Conservation (phyloP, 495 filamentous ascomycete species). For the Elasticomyces elasticus region DNA sequence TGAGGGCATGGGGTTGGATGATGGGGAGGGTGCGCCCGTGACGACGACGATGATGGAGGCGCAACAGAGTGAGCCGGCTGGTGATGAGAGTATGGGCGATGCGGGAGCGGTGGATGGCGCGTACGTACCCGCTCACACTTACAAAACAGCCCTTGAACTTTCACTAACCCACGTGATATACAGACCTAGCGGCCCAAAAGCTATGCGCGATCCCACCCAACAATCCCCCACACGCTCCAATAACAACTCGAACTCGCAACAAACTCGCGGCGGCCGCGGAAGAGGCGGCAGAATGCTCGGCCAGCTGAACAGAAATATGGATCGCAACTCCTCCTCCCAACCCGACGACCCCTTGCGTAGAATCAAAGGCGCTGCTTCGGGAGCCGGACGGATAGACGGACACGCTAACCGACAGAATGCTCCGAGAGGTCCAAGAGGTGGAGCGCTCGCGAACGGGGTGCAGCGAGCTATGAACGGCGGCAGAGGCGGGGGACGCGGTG, state of each 20-base stretch:
- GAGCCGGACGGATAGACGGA: slow-evolving; percentile 66
- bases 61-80: slow-evolving; percentile 10
- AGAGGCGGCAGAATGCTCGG: slow-evolving; percentile 67
- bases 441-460: slow-evolving; percentile 7
- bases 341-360: slow-evolving; percentile 75
- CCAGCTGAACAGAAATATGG: slow-evolving; percentile 79
- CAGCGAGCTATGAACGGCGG: slow-evolving; percentile 19
- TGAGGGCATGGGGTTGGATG: background rate
- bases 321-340: slow-evolving; percentile 56
- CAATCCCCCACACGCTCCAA: no score
- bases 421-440: slow-evolving; percentile 51
- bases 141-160: slow-evolving; percentile 8
- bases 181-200: slow-evolving; percentile 89
- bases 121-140: slow-evolving; percentile 53
- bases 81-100: slow-evolving; percentile 70
- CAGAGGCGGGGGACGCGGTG: slow-evolving; percentile 1
- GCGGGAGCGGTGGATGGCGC: slow-evolving; percentile 42
- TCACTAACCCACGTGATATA: slow-evolving; percentile 8
- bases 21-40: background rate
- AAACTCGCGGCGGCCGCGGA: slow-evolving; percentile 34
- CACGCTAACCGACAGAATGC: slow-evolving; percentile 57
- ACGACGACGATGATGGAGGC: background rate
- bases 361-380: slow-evolving; percentile 54
- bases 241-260: no score
- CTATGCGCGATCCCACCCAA: slow-evolving; percentile 68